These are phyloP conservation scores for Incumbomyces lentus DNA, from an alignment of 2,329 filamentous ascomycete species.

Conservation along the genomic window DNA sequence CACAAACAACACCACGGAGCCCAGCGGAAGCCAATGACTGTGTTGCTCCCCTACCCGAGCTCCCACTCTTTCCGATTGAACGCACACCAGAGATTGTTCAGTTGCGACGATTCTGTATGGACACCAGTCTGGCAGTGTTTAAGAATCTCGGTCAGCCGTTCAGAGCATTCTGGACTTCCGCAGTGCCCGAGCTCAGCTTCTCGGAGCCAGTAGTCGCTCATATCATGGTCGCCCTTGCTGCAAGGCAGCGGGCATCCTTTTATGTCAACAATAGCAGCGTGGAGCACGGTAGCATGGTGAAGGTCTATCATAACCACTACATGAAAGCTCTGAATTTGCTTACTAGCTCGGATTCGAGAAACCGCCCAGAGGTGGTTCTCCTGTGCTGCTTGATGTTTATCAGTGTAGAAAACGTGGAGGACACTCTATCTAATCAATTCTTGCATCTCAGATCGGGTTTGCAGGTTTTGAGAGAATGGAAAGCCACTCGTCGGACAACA, in stretches of 20 bases:
- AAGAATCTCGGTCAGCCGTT: constrained; percentile 6
- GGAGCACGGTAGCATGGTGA: neutral
- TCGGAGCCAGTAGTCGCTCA: constrained; percentile 5
- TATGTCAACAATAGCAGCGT: neutral
- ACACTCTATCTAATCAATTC: constrained; percentile 5
- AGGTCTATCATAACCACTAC: constrained; percentile 5
- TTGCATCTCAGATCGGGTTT: constrained; percentile 3
- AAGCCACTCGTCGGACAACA: neutral
- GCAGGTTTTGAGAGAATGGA: constrained; percentile 7
- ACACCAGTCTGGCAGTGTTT: constrained; percentile 4
- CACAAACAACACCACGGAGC: neutral
- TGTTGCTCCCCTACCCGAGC: neutral
- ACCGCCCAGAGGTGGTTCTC: constrained; percentile 2
- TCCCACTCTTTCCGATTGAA: constrained; percentile 4
- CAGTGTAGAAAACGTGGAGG: constrained; percentile 7
- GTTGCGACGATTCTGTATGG: constrained; percentile 6
- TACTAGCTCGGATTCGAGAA: neutral
- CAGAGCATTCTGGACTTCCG: constrained; percentile 5
- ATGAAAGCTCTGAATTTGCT: constrained; percentile 3
- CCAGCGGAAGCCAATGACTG: neutral
- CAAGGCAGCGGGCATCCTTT: constrained; percentile 6
- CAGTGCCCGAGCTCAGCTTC: constrained; percentile 5
- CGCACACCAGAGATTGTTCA: constrained; percentile 3
- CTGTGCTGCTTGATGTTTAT: constrained; percentile 8
- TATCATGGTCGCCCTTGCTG: constrained; percentile 6